Base-by-base conservation (phyloP, 176 grass and related monocot species). In the Phoenix roebelenii region DNA sequence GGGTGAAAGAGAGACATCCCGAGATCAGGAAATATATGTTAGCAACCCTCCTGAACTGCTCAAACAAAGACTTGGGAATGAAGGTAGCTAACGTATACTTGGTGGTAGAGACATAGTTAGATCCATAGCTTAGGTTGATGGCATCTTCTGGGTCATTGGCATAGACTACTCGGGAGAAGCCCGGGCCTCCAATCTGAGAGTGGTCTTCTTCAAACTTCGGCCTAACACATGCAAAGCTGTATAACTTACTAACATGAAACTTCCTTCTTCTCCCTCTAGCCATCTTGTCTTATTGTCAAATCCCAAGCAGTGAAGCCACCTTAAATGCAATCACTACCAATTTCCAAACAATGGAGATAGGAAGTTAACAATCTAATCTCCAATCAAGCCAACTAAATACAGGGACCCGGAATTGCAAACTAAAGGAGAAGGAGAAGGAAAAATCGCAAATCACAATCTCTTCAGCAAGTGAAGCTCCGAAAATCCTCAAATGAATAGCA, bases 41-140 rank as follows among this genome's bases (percentile, higher is more conserved):
- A 5, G 94, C 94, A 64, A 99, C 94, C 73, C 94, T 91, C 64
- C 94, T 83, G 77, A 99, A 99, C 79, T 99, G 94, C 71, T 99
- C 94, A 60, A 99, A 99, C 32, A 99, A 76, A 52, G 88, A 89
- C 67, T 99, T 99, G 44, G 94, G 94, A 49, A 99, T 22, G 74
- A 99, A 99, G 32, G 88, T 89, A 15, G 68, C 69, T 30, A 93
- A 2, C 0, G 64, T 77, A 60, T 99, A 99, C 79, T 99, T 99
- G 3, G 88, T 89, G 1, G 88, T 99, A 0, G 88, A 89, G 60
- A 99, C 80, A 39, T 68, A 79, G 35, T 99, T 99, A 24, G 12
- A 58, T 0, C 6, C 61, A 26, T 99, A 89, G 10, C 58, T 72
- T n/a, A 89, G 72, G 26, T 56, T 70, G 22, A 66, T 68, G 5